Conservation (phyloP, 306 rosid genomes). For the Neltuma alba region DNA sequence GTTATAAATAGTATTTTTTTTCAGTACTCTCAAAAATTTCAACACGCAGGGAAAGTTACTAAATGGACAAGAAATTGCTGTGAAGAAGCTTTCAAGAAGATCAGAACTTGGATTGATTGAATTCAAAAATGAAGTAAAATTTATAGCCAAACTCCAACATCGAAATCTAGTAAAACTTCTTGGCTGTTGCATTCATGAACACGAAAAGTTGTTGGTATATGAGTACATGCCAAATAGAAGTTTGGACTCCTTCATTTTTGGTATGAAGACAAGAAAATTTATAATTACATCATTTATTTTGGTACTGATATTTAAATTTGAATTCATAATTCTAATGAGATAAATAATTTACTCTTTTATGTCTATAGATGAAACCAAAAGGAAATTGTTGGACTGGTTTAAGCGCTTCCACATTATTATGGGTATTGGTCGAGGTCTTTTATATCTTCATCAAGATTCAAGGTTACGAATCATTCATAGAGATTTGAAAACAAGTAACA, state of each 20-base stretch:
- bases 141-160: constrained; percentile 34
- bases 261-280: background rate
- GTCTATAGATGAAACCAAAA: background rate
- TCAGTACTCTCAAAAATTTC: background rate
- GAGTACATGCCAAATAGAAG: constrained; percentile 23
- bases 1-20: background rate
- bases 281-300: background rate
- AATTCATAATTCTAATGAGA: background rate
- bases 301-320: background rate
- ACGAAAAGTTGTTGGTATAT: constrained; percentile 18
- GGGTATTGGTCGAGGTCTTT: background rate
- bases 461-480: constrained; percentile 2
- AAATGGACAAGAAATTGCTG: constrained; percentile 37
- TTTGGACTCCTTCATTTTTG: constrained; percentile 35
- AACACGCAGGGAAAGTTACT: constrained; percentile 27
- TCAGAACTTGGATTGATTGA: constrained; percentile 29
- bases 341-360: background rate
- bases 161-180: constrained; percentile 44
- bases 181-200: constrained; percentile 36
- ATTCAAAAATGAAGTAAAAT: constrained; percentile 39
- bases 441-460: constrained; percentile 26
- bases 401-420: background rate
- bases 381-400: background rate
- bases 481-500: background rate
- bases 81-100: constrained; percentile 30